Evolutionary conservation across 345 rosid species (phyloP).

Genomic region (Gossypium longicalyx): DNA sequence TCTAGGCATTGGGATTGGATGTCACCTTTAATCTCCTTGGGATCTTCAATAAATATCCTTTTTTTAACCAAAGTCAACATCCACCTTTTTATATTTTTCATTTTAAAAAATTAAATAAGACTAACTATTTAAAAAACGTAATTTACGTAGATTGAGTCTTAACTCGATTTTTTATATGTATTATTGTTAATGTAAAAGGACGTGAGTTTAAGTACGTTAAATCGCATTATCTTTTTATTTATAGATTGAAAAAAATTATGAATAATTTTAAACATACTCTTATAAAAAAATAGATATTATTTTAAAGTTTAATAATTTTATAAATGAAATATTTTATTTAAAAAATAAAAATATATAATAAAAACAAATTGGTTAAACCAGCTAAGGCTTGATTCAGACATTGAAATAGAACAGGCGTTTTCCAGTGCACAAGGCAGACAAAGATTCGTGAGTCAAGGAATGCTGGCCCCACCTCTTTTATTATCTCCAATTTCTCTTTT

Average conservation of each 20-base stretch:
- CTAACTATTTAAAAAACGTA: no score
- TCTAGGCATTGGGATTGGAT: conserved; percentile 18
- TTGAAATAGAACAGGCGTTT: neutral
- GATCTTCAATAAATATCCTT: neutral
- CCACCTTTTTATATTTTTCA: no score
- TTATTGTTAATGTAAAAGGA: rapidly evolving
- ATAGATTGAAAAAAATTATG: no score
- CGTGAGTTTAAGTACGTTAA: rapidly evolving
- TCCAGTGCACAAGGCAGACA: conserved; percentile 68
- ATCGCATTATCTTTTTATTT: rapidly evolving
- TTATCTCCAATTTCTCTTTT: no score
- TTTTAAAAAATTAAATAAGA: no score
- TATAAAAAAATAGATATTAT: no score
- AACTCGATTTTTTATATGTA: no score
- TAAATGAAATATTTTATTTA: no score
- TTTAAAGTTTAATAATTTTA: no score
- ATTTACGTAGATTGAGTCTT: rapidly evolving
- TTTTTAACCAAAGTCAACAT: neutral
- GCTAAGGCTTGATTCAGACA: neutral
- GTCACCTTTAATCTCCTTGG: neutral
- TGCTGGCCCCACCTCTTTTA: conserved; percentile 31
- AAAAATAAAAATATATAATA: no score
- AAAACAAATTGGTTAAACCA: neutral
- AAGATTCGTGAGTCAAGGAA: conserved; percentile 83
- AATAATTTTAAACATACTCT: no score